These are phyloP conservation scores for Posidonia oceanica DNA, from an alignment of 116 monocot genomes.

Conservation along the genomic window DNA sequence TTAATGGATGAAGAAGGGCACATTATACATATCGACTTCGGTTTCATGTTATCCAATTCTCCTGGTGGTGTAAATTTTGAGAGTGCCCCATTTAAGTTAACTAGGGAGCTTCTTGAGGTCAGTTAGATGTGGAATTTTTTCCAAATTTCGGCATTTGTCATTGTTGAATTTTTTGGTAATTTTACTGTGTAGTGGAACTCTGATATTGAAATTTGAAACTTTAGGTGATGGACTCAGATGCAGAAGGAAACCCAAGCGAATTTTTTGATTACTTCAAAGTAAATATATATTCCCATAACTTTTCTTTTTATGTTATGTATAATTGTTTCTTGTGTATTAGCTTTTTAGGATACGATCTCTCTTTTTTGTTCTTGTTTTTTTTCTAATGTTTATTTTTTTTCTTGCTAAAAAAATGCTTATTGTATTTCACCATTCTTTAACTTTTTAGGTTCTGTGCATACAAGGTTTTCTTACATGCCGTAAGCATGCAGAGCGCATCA, in stretches of 20 bases:
- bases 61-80: constrained; percentile 99
- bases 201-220: background rate
- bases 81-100: constrained; percentile 98
- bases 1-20: constrained; percentile 96
- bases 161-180: background rate
- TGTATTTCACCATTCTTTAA: background rate
- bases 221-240: constrained; percentile 99
- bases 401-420: background rate
- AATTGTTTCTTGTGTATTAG: too few relatives aligned
- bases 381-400: background rate
- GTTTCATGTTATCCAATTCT: constrained; percentile 98
- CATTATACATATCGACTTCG: constrained; percentile 99
- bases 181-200: background rate
- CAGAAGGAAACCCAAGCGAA: constrained; percentile 95
- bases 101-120: constrained; percentile 97
- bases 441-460: constrained; percentile 79
- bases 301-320: too few relatives aligned
- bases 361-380: background rate
- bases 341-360: too few relatives aligned
- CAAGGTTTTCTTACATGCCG: constrained; percentile 99
- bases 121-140: constrained; percentile 3
- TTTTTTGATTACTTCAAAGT: constrained; percentile 99
- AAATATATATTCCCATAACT: background rate
- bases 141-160: background rate
- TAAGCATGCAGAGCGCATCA: constrained; percentile 94